A percentile compares a stretch with the other conserved stretches of the same genome.
These are phyloP conservation scores for Alternaria arborescens DNA, from an alignment of 2,329 filamentous ascomycete species.

Conservation along the genomic window DNA sequence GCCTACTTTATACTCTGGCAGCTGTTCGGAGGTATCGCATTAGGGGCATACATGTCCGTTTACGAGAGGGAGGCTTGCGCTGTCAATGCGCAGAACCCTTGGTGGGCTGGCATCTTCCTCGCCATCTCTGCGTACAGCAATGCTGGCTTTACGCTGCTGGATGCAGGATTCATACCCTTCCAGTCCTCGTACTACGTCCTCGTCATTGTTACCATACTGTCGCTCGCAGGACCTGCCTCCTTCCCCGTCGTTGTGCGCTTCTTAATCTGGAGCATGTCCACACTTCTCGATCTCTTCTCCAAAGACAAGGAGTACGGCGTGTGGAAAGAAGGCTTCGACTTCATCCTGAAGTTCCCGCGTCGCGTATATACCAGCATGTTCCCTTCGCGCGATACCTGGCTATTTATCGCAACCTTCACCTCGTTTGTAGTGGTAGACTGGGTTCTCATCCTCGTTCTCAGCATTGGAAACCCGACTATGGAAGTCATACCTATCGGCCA, in stretches of 20 bases:
- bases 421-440: conserved; percentile 31
- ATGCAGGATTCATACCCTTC: conserved; percentile 32
- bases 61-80: conserved; percentile 29
- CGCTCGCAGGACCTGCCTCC: conserved; percentile 29
- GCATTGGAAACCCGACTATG: conserved; percentile 33
- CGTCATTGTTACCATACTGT: conserved; percentile 28
- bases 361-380: conserved; percentile 35
- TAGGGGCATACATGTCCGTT: conserved; percentile 31
- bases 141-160: conserved; percentile 29
- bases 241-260: conserved; percentile 30
- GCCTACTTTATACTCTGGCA: conserved; percentile 33
- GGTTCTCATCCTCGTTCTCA: conserved; percentile 30
- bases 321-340: conserved; percentile 34
- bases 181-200: conserved; percentile 31
- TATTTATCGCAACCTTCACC: conserved; percentile 29
- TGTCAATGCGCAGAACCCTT: conserved; percentile 30
- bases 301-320: conserved; percentile 31
- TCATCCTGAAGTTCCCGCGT: conserved; percentile 29
- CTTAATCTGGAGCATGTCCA: conserved; percentile 32
- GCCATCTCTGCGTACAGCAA: conserved; percentile 33
- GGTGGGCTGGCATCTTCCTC: conserved; percentile 24
- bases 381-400: conserved; percentile 29
- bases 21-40: conserved; percentile 29
- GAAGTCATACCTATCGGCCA: conserved; percentile 30
- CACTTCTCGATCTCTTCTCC: conserved; percentile 25